phyloP scores from a whole-genome alignment of 2,329 filamentous ascomycete genomes.

The Tolypocladium inflatum region DNA sequence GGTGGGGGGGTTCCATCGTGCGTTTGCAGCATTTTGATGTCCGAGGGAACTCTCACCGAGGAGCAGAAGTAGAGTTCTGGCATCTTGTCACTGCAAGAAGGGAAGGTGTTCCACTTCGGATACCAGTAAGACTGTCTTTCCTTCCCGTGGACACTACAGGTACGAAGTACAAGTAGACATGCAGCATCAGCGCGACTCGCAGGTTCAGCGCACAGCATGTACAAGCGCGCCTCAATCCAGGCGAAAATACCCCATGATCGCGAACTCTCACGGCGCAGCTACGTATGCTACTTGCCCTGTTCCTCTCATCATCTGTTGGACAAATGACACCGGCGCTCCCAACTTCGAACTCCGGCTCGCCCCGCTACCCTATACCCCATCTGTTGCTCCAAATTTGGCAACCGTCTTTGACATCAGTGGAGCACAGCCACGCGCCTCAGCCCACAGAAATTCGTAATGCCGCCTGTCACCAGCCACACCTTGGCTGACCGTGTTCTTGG shows the following conservation, averaged over 20 bases:
- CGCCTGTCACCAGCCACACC: slow-evolving; percentile 3
- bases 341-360: not conserved
- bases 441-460: not conserved
- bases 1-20: not conserved
- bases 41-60: not conserved
- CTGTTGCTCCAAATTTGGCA: not conserved
- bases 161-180: not conserved
- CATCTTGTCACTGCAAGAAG: not conserved
- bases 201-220: not conserved
- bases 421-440: slow-evolving; percentile 2
- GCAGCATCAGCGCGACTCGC: not conserved
- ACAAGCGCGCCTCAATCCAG: not conserved
- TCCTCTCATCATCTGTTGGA: not conserved
- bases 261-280: not conserved
- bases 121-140: no score
- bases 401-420: not conserved
- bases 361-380: not conserved
- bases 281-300: no score
- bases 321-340: not conserved
- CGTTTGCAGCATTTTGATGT: not conserved
- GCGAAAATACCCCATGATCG: not conserved
- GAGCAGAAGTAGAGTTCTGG: not conserved
- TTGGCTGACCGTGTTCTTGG: not conserved
- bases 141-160: no score
- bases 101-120: not conserved